phyloP scores from a whole-genome alignment of 2,329 filamentous ascomycete species.

The Neofusicoccum kwambonambiense region DNA sequence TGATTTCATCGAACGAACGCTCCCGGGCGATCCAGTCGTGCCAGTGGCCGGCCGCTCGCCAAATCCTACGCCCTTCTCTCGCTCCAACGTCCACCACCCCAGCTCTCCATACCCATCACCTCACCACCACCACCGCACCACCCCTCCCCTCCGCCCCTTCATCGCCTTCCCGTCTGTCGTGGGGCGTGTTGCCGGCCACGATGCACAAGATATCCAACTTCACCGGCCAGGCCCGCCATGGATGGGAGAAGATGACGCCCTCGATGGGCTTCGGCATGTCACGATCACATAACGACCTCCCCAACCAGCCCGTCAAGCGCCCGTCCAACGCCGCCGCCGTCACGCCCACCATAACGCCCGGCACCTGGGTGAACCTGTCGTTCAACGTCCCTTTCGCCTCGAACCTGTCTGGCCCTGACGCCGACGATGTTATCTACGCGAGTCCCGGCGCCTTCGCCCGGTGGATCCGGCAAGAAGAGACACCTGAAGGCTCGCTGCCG shows the following conservation, averaged over 20 bases:
- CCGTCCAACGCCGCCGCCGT: conserved; percentile 45
- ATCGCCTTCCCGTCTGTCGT: conserved; percentile 9
- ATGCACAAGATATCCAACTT: conserved; percentile 71
- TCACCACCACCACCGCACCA: conserved; percentile 11
- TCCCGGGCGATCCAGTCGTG: conserved; percentile 9
- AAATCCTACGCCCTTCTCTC: conserved; percentile 20
- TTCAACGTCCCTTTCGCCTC: conserved; percentile 98
- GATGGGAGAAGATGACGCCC: conserved; percentile 67
- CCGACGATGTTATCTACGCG: conserved; percentile 91
- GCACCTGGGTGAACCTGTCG: conserved; percentile 82
- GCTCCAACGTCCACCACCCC: conserved; percentile 19
- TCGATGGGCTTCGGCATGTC: conserved; percentile 62
- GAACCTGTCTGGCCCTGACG: conserved; percentile 86
- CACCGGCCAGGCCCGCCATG: conserved; percentile 64
- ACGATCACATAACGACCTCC: conserved; percentile 57
- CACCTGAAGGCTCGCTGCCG: conserved; percentile 62
- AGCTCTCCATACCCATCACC: conserved; percentile 20
- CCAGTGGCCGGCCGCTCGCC: conserved; percentile 12
- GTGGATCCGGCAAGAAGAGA: conserved; percentile 91
- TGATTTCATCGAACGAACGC: conserved; percentile 14
- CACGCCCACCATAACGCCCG: conserved; percentile 67
- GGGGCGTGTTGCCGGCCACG: conserved; percentile 25
- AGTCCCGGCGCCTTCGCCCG: conserved; percentile 82
- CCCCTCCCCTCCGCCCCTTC: conserved; percentile 7
- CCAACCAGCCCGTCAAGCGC: conserved; percentile 56